phyloP scores from a whole-genome alignment of 1,284 basidiomycete genomes.

The Heterobasidion parviporum region DNA sequence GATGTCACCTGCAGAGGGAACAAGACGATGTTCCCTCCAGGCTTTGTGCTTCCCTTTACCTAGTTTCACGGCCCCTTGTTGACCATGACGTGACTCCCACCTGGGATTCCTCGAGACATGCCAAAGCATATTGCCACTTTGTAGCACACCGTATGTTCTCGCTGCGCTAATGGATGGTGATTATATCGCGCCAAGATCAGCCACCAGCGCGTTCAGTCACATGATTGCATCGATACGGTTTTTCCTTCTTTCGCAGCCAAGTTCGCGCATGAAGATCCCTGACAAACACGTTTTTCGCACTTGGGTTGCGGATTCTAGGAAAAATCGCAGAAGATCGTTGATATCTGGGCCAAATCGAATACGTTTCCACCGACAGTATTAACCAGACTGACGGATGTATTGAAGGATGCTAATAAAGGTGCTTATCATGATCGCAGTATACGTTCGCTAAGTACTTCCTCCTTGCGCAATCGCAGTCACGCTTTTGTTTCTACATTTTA shows the following conservation, averaged over 20 bases:
- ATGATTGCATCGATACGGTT: constrained; percentile 16
- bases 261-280: constrained; percentile 24
- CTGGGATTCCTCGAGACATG: too few relatives aligned
- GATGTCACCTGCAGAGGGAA: neutral
- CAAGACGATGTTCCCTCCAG: neutral
- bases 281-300: constrained; percentile 27
- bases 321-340: constrained; percentile 89
- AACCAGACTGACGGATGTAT: constrained; percentile 54
- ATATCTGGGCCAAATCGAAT: constrained; percentile 86
- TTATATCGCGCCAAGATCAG: constrained; percentile 8
- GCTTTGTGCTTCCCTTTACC: neutral
- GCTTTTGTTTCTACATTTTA: constrained; percentile 31
- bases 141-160: constrained; percentile 8
- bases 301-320: constrained; percentile 51
- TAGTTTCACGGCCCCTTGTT: neutral
- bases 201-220: constrained; percentile 15
- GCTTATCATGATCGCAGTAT: constrained; percentile 55
- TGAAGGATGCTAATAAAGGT: constrained; percentile 49
- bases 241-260: constrained; percentile 15
- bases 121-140: too few relatives aligned
- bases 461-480: constrained; percentile 54
- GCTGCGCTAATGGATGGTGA: constrained; percentile 3
- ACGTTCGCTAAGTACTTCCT: constrained; percentile 74
- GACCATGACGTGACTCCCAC: too few relatives aligned
- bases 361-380: constrained; percentile 76